phyloP scores from a whole-genome alignment of 2,329 filamentous ascomycete genomes.

The Talaromyces albobiverticillius region DNA sequence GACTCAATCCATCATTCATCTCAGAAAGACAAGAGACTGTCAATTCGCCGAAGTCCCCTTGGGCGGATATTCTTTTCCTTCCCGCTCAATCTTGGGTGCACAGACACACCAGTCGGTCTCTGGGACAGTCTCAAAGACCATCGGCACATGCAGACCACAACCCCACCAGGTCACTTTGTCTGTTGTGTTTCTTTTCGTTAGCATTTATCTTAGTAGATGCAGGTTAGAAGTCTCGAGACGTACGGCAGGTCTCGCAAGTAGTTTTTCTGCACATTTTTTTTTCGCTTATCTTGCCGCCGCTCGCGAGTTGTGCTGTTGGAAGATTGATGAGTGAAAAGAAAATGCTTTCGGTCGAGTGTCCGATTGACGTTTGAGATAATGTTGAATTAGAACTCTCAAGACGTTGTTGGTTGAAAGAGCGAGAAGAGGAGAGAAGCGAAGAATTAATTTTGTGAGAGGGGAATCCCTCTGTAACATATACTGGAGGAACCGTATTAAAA shows the following conservation, averaged over 20 bases:
- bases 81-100: conserved; percentile 13
- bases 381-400: too few relatives aligned
- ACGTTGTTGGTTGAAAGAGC: too few relatives aligned
- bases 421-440: too few relatives aligned
- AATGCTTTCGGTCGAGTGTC: too few relatives aligned
- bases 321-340: too few relatives aligned
- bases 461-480: background rate
- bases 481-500: background rate
- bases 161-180: conserved; percentile 20
- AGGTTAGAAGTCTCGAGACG: background rate
- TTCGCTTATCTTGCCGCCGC: background rate
- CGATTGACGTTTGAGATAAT: too few relatives aligned
- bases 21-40: background rate
- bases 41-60: conserved; percentile 16
- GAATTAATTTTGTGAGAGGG: background rate
- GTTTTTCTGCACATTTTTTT: conserved; percentile 17
- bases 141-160: conserved; percentile 18
- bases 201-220: background rate
- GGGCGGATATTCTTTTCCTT: conserved; percentile 18
- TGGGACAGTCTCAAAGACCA: conserved; percentile 17
- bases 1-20: background rate
- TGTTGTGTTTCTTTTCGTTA: conserved; percentile 6
- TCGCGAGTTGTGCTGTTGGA: too few relatives aligned
- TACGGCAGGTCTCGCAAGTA: conserved; percentile 20
- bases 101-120: conserved; percentile 17